Evolutionary conservation across 2,329 filamentous ascomycete genomes (phyloP), one percentile per base, ranked within the genome.

Genomic region (Teratosphaeria pseudoeucalypti): DNA sequence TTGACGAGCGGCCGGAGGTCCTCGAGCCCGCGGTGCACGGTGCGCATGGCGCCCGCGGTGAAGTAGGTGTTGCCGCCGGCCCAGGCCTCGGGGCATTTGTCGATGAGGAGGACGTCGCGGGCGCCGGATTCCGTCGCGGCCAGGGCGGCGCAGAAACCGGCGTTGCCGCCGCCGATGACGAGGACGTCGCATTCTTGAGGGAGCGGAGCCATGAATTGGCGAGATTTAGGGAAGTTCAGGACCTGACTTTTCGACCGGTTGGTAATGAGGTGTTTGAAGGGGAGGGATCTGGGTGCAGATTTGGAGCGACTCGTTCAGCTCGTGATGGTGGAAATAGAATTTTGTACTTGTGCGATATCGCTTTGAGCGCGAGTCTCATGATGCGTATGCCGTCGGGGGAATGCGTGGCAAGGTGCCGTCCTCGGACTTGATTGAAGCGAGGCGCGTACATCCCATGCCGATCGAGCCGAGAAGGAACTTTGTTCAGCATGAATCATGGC

Each of bases 21-120:
- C 0, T 67, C 11, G 0, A 85, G 73, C 0, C 85, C 85, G 6
- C 67, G 58, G 65, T 86, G 82, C 1, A 75, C 78, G 1, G 79
- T 83, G 6, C 86, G 80, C 67, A 81, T 85, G 1, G 83, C 84
- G 1, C 83, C 85, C 0, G 85, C 85, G 0, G 85, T 87, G 73
- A 86, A 87, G 66, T 81, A 86, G 0, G 78, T 78, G 66, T 87
- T 87, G 0, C 85, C 85, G 12, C 85, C 85, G 0, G 79, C 82
- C 80, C 83, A 85, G 5, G 76, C 70, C 57, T 78, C 66, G 0
- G 84, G 83, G 52, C 79, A 80, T 69, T 83, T 85, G 65, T 87
- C 85, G 58, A 87, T 76, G 14, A 87, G 68, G 0, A 85, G 66
- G 3, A 86, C 78, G 0, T 70, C 56, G 2, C 61, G 62, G 6